Evolutionary conservation across 2,329 filamentous ascomycete genomes (phyloP), one percentile per base, ranked within the genome.

Genomic region (Paracoccidioides lutzii): DNA sequence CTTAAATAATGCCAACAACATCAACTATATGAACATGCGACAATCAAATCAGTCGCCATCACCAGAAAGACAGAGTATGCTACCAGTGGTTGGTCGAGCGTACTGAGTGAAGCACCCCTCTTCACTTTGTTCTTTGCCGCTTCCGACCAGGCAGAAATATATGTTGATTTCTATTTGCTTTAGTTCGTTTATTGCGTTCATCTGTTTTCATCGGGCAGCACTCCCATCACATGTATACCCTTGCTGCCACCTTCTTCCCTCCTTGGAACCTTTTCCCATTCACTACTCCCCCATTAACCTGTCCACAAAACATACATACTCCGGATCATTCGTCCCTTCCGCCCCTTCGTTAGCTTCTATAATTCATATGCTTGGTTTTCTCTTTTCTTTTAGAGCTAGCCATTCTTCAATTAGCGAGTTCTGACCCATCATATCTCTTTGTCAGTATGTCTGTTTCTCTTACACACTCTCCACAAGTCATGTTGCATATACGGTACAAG

Each of bases 11-110:
- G 65, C 33, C n/a, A 35, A 50, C 15, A 50, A 28, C 15, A 50
- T 50, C 33, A 50, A 50, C 15, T 15, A 50, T 50, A 22, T 50
- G 15, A 50, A 50, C 38, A 50, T 62, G 42, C 60, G 65, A 15
- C 66, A 63, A 55, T 55, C 58, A 50, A 56, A 59, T 57, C 59
- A 60, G 55, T 65, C 62, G 58, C 68, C 69, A n/a, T 63, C 65
- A 30, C 69, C 71, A 43, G 65, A 56, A 37, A 40, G 40, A n/a
- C 32, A 55, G 9, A 22, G 35, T 32, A 33, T 37, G 12, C 10
- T 43, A 14, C 46, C 53, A 12, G n/a, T 28, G 32, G 10, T 43
- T 12, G 53, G 35, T 12, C 33, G 44, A 28, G 30, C 43, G 10
- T 49, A 49, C 35, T 54, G 28, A 46, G 7, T 22, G 22, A 22